A percentile compares a stretch with the other conserved stretches of the same genome.
Conservation (phyloP, 2,329 filamentous ascomycete species). For the Orbilia quercus region DNA sequence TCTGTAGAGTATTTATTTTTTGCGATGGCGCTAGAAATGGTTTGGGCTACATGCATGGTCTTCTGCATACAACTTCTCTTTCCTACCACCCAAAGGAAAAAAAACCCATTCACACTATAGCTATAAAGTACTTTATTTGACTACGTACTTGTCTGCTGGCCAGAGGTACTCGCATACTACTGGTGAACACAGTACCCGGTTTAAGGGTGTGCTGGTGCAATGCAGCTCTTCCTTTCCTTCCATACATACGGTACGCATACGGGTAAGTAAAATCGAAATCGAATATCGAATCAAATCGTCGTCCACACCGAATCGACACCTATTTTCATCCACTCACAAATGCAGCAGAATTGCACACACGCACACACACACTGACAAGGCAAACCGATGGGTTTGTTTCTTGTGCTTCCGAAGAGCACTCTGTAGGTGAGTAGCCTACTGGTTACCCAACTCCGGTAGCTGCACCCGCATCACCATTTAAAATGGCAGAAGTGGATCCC, state of each 20-base stretch:
- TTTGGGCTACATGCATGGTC: constrained; percentile 22
- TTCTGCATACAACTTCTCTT: constrained; percentile 11
- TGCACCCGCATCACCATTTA: background rate
- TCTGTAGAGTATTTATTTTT: constrained; percentile 2
- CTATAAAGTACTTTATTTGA: background rate
- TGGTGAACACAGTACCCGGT: no score
- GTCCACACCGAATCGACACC: no score
- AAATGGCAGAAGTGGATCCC: no score
- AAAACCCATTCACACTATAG: no score
- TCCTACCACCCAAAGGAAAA: background rate
- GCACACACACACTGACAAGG: no score
- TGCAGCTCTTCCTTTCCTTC: constrained; percentile 8
- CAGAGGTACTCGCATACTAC: no score
- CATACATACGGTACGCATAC: no score
- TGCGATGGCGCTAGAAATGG: constrained; percentile 49
- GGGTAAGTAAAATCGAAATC: no score
- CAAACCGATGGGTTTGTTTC: constrained; percentile 21
- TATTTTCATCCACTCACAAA: constrained; percentile 32
- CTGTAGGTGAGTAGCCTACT: constrained; percentile 30
- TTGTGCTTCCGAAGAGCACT: constrained; percentile 9
- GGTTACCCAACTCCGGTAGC: constrained; percentile 21
- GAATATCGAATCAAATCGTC: no score
- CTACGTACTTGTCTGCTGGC: no score
- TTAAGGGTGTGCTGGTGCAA: constrained; percentile 9
- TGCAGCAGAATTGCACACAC: no score